Base-by-base conservation (phyloP, 495 filamentous ascomycete genomes). In the Bombardia bombarda region DNA sequence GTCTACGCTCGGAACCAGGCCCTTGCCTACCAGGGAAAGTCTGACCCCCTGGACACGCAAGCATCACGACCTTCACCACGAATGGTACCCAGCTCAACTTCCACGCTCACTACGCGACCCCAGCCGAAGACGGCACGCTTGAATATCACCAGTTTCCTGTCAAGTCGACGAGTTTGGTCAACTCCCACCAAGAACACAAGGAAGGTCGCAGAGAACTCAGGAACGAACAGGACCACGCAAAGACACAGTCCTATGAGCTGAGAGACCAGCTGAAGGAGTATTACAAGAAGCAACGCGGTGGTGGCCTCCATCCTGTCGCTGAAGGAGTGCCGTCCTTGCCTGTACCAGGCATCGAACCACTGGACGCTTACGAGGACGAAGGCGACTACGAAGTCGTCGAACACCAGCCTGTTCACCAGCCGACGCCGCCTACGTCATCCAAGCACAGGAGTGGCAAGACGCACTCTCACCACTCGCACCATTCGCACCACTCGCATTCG, bases 41-140 rank as follows among this genome's bases (percentile, higher is more conserved):
- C 47, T 7, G 53, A 57, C 41, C 56, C 55, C 47, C 46, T 1
- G 51, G 52, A 3, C 45, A 58, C 38, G 60, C 62, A 9, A 35
- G 36, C 6, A 40, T 63, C 49, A 54, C 47, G 7, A 66, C 60
- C 12, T 66, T 63, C 40, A 57, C 54, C 38, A 57, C 56, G n/a
- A 49, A 66, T 25, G 58, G 62, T 30, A 58, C 37, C 3, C 47
- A 32, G 16, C 21, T 66, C 47, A 55, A 56, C 40, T 47, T 66
- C 20, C 62, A 30, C n/a, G 53, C 62, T 19, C 58, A 63, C 36
- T 60, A 62, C 42, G 58, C 53, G 7, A 33, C 60, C 13, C 33
- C n/a, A 25, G 23, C 53, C 1, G 45, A 54, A 8, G 50, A 54
- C 36, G 53, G 49, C 39, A 45, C 38, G 35, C 38, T 63, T 18